Evolutionary conservation across 805 yeast genomes (phyloP).

Genomic region (Hanseniaspora osmophila): DNA sequence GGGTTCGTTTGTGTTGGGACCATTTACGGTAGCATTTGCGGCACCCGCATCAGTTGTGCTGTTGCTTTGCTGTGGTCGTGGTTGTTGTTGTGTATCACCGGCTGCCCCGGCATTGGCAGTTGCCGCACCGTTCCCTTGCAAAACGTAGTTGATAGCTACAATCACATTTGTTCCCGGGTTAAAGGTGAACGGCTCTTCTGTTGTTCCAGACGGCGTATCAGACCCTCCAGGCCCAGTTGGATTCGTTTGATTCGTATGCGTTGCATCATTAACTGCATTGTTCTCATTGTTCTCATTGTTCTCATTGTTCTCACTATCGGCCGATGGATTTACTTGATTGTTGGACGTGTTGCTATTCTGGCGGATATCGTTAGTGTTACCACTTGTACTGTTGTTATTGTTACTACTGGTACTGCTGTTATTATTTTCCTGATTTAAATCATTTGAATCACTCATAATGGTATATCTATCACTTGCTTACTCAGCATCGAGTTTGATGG

Average conservation of each 20-base stretch:
- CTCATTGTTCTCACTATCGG: too few relatives aligned
- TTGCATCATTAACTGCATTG: too few relatives aligned
- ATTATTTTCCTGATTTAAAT: not conserved
- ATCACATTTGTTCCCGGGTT: not conserved
- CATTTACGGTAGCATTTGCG: not conserved
- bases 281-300: too few relatives aligned
- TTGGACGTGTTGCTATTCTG: not conserved
- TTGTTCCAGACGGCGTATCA: too few relatives aligned
- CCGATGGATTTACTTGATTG: too few relatives aligned
- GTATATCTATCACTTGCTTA: too few relatives aligned
- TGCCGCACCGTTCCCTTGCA: not conserved
- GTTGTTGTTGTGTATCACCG: not conserved
- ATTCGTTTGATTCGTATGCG: too few relatives aligned
- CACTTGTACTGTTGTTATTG: not conserved
- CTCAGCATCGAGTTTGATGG: too few relatives aligned
- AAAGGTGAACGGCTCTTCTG: not conserved
- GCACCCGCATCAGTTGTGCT: not conserved
- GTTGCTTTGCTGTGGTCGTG: not conserved
- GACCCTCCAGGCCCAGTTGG: too few relatives aligned
- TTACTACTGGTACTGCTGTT: not conserved
- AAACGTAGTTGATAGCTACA: not conserved
- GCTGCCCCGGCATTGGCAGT: not conserved
- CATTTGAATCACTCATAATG: not conserved
- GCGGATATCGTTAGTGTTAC: not conserved
- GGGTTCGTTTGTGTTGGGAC: not conserved